These are phyloP conservation scores for Phytophthora cryptogea DNA, from an alignment of 352 stramenopile genomes.

Conservation along the genomic window DNA sequence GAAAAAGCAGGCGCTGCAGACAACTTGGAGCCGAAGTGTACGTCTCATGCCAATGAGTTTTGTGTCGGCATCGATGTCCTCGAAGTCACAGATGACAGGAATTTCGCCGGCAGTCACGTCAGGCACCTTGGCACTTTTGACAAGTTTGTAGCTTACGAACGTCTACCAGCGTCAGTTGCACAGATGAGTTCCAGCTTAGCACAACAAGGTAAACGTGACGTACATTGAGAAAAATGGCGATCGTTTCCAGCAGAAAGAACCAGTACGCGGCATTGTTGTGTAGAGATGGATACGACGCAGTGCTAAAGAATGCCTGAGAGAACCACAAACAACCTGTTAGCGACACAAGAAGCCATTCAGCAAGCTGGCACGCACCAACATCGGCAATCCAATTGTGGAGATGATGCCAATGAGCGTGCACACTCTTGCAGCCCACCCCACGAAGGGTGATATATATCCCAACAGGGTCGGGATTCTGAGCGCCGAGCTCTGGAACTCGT, in stretches of 20 bases:
- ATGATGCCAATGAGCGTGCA: constrained; percentile 38
- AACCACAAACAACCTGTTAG: too few species aligned
- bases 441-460: constrained; percentile 32
- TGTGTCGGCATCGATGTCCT: constrained; percentile 17
- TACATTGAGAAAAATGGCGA: constrained; percentile 68
- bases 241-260: constrained; percentile 70
- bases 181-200: constrained; percentile 6
- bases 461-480: constrained; percentile 39
- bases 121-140: constrained; percentile 17
- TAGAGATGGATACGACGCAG: constrained; percentile 50
- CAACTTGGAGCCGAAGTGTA: constrained; percentile 36
- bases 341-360: background rate
- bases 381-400: constrained; percentile 56
- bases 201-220: background rate
- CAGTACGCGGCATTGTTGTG: constrained; percentile 69
- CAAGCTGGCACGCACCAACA: constrained; percentile 38
- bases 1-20: constrained; percentile 48
- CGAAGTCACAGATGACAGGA: constrained; percentile 19
- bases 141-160: constrained; percentile 36
- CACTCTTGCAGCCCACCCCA: constrained; percentile 24
- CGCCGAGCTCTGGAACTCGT: constrained; percentile 51
- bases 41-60: constrained; percentile 27
- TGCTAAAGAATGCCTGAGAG: constrained; percentile 63
- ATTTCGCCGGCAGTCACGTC: constrained; percentile 15
- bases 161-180: constrained; percentile 27